Base-by-base conservation (phyloP, 768 basidiomycete genomes). In the Suillus clintonianus region DNA sequence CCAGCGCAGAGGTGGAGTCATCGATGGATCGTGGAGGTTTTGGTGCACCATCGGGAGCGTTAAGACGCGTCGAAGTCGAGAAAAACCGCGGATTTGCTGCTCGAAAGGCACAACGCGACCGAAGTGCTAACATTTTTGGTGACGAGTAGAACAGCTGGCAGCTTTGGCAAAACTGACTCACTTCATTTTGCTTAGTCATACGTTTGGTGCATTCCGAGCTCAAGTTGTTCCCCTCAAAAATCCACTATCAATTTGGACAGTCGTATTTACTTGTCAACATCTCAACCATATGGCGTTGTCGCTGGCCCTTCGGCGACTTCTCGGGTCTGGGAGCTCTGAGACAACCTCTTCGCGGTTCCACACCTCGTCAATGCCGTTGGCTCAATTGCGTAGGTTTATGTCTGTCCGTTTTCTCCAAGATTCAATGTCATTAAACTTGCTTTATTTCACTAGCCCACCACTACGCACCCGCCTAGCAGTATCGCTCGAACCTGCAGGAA, bases 1-100 rank as follows among this genome's bases (percentile, higher is more conserved):
- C 95, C 69, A 97, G 81, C 13, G 97, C 97, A 22, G 94, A 95
- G 0, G 97, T 98, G 39, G 94, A 95, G 76, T 97, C 95, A 74
- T 94, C 90, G 64, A 96, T 91, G 5, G 93, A 82, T 59, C 83
- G 88, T 0, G 92, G 92, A 14, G 91, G 90, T 73, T 86, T 88
- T 17, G 91, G 90, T 32, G 82, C 82, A n/a, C 69, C 68, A 53
- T 48, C 56, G 19, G 69, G 60, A 4, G 57, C 39, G 56, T 67
- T 65, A 48, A 71, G 62, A 24, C 65, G 19, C n/a, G 63, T 56
- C 0, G 69, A 65, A 24, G 64, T 61, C 7, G 69, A 58, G 56
- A 80, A 69, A 1, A 68, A 58, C 34, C 78, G 76, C 24, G 63
- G 56, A 17, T 48, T 61, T 11, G 64, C 34, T 13, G 68, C 15